These are phyloP conservation scores for Termitomyces sp. DNA, from an alignment of 768 basidiomycete genomes.

Conservation along the genomic window DNA sequence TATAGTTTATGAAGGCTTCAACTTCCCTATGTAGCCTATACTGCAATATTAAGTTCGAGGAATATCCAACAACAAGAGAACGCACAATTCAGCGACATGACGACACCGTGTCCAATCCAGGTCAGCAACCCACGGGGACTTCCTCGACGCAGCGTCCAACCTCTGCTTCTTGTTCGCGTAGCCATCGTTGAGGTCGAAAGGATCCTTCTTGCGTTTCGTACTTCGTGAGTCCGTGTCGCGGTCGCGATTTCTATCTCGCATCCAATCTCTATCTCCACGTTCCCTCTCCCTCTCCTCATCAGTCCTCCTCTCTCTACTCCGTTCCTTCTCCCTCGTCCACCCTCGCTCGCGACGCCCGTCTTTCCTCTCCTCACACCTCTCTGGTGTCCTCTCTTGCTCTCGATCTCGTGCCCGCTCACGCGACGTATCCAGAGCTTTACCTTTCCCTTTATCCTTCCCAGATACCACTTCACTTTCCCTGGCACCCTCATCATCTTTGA, in stretches of 20 bases:
- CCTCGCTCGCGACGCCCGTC: not conserved
- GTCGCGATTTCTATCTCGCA: slow-evolving; percentile 15
- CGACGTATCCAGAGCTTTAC: slow-evolving; percentile 10
- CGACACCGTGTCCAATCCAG: slow-evolving; percentile 72
- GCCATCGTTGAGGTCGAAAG: slow-evolving; percentile 43
- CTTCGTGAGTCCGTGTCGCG: slow-evolving; percentile 16
- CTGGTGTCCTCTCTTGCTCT: slow-evolving; percentile 36
- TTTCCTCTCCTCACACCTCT: not conserved
- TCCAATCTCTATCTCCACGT: slow-evolving; percentile 3
- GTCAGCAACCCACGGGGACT: slow-evolving; percentile 66
- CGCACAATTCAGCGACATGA: slow-evolving; percentile 85
- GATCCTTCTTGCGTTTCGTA: slow-evolving; percentile 39
- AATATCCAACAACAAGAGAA: slow-evolving; percentile 13
- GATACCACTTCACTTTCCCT: not conserved
- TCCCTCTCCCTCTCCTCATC: not conserved
- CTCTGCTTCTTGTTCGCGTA: slow-evolving; percentile 53
- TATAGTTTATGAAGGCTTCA: slow-evolving; percentile 78
- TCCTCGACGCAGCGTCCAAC: slow-evolving; percentile 48
- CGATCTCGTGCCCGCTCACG: slow-evolving; percentile 3
- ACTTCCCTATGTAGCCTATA: slow-evolving; percentile 84
- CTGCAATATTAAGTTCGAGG: slow-evolving; percentile 2
- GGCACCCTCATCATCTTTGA: slow-evolving; percentile 11
- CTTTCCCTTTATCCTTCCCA: slow-evolving; percentile 15
- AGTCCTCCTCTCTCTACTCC: slow-evolving; percentile 15
- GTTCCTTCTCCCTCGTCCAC: not conserved